Conservation (phyloP, 2,329 filamentous ascomycete genomes). For the Alternaria gansuensis region DNA sequence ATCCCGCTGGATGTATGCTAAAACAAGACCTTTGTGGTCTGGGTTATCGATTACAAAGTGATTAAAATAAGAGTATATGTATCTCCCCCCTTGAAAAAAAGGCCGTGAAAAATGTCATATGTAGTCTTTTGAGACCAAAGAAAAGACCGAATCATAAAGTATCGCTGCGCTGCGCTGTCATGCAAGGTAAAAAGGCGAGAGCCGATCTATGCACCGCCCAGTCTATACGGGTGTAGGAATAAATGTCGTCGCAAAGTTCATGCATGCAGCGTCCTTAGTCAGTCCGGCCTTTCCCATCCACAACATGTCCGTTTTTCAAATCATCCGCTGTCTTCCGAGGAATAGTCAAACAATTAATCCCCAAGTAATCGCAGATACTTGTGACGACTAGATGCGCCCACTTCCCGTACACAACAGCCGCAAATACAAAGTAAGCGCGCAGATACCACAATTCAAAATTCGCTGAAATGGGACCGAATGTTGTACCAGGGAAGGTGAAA, state of each 20-base stretch:
- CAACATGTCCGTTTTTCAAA: conserved; percentile 38
- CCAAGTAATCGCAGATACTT: conserved; percentile 89
- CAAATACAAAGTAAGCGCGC: conserved; percentile 82
- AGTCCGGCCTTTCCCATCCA: conserved; percentile 48
- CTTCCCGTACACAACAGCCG: conserved; percentile 84
- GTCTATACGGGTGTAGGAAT: conserved; percentile 1
- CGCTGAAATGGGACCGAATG: conserved; percentile 70
- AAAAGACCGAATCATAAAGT: not conserved
- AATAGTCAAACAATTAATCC: conserved; percentile 95
- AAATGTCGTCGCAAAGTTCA: conserved; percentile 7
- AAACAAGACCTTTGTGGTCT: too few relatives aligned
- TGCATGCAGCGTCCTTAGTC: conserved; percentile 31
- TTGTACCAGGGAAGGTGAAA: conserved; percentile 57
- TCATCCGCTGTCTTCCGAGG: conserved; percentile 45
- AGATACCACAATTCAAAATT: conserved; percentile 80
- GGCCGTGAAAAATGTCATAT: conserved; percentile 2
- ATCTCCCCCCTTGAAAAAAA: not conserved
- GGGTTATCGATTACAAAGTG: too few relatives aligned
- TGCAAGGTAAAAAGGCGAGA: conserved; percentile 5
- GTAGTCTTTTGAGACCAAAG: not conserved
- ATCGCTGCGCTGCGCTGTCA: not conserved
- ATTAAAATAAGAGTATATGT: too few relatives aligned
- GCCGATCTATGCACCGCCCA: conserved; percentile 5
- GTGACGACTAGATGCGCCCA: conserved; percentile 93
- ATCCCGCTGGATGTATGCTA: too few relatives aligned